phyloP scores from a whole-genome alignment of 106 monocot species.

The Acorus calamus region DNA sequence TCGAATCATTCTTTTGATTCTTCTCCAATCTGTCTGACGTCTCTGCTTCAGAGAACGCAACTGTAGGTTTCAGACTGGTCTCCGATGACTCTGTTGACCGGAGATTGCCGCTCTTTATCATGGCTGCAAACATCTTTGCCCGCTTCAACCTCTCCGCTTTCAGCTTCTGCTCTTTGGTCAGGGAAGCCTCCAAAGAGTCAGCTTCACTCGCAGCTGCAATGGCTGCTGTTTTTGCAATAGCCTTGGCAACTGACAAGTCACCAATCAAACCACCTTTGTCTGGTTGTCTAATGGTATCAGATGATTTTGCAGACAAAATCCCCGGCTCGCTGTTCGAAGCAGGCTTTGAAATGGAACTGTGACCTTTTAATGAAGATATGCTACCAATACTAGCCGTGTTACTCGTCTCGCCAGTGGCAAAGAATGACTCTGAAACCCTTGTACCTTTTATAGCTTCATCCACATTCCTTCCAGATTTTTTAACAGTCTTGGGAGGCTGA shows the following conservation, averaged over 20 bases:
- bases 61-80: neutral
- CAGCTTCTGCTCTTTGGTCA: constrained; percentile 77
- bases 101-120: constrained; percentile 50
- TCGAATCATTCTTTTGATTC: constrained; percentile 8
- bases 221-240: constrained; percentile 65
- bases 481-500: constrained; percentile 11
- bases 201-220: constrained; percentile 57
- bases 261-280: constrained; percentile 5
- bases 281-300: constrained; percentile 2
- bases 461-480: constrained; percentile 32
- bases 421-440: too few species aligned
- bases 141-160: constrained; percentile 86
- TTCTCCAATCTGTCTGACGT: neutral
- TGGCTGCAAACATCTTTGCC: constrained; percentile 75
- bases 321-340: constrained; percentile 13
- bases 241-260: constrained; percentile 44
- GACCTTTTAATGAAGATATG: constrained; percentile 12
- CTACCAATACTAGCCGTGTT: constrained; percentile 16
- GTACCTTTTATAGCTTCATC: constrained; percentile 34
- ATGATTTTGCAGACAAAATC: neutral
- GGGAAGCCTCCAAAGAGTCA: constrained; percentile 53
- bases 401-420: neutral
- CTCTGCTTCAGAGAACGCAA: constrained; percentile 10
- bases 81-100: constrained; percentile 10
- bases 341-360: neutral